Evolutionary conservation across 495 filamentous ascomycete species (phyloP).

Genomic region (Annulohypoxylon maeteangense): DNA sequence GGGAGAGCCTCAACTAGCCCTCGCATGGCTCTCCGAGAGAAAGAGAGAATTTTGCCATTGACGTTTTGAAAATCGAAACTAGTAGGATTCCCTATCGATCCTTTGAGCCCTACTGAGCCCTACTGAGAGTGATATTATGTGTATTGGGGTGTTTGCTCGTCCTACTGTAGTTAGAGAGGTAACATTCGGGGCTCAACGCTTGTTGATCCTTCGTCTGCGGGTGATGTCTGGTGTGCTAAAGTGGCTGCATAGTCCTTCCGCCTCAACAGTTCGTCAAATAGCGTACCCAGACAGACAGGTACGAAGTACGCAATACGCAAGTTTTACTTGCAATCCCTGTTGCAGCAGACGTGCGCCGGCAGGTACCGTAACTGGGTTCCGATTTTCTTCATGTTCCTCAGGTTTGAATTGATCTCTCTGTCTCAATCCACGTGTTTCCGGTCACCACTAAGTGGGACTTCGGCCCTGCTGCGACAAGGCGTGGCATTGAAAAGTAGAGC

Average conservation of each 20-base stretch:
- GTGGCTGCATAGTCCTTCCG: constrained; percentile 16
- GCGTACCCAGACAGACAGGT: neutral
- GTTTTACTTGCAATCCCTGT: constrained; percentile 33
- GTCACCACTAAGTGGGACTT: constrained; percentile 43
- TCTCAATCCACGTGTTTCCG: constrained; percentile 39
- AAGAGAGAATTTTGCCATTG: constrained; percentile 4
- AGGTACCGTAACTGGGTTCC: constrained; percentile 30
- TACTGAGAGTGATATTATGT: neutral
- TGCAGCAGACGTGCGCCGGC: constrained; percentile 32
- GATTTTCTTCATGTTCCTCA: constrained; percentile 1
- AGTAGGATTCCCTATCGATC: constrained; percentile 27
- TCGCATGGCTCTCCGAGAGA: constrained; percentile 1
- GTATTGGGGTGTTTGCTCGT: neutral
- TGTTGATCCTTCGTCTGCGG: constrained; percentile 40
- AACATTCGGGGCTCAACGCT: constrained; percentile 23
- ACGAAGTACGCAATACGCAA: constrained; percentile 10
- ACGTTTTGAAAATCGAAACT: constrained; percentile 42
- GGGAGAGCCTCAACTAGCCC: constrained; percentile 32
- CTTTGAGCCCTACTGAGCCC: constrained; percentile 25
- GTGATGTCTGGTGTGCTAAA: constrained; percentile 36
- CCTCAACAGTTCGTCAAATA: neutral
- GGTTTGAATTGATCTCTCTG: constrained; percentile 24
- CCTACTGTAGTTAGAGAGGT: constrained; percentile 14
- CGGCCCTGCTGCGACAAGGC: constrained; percentile 31
- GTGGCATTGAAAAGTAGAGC: constrained; percentile 28